Base-by-base conservation (phyloP, 768 basidiomycete species). In the Mrakia hoshinonis region DNA sequence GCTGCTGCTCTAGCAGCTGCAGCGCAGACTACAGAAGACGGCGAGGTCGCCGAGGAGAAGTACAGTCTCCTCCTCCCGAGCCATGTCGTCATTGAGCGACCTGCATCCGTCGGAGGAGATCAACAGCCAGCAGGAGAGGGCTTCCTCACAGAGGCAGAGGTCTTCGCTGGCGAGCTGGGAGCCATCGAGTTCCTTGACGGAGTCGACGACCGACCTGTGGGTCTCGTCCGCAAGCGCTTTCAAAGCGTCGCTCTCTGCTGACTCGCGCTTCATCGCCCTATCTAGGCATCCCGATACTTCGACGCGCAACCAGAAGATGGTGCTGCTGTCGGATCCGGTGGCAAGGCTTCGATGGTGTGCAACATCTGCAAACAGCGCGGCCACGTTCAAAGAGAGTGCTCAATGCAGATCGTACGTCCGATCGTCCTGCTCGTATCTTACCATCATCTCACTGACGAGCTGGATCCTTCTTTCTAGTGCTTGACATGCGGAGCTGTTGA, bases 101-200 rank as follows among this genome's bases (percentile, higher is more conserved):
- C 52, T 3, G 60, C 34, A 11, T 36, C 46, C n/a, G 55, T 34
- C 15, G 61, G 47, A n/a, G 61, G 15, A 15, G 69, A 48, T 12
- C 12, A 7, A 29, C 49, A 52, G 2, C 24, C 5, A 3, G n/a
- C 29, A 10, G 70, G 52, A 3, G 66, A 72, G 26, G 70, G 70
- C 24, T 47, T 49, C 18, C 39, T 72, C 46, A 68, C 72, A 5
- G 72, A 73, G 54, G 72, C 72, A 1, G 67, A 73, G 67, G 72
- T 69, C 6, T 68, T 63, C 24, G 72, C 72, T n/a, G 72, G 67
- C 47, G 72, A 68, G 38, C 67, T 73, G 11, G 62, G 67, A 12
- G 62, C 49, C 24, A 73, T 73, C 26, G 72, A 73, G 52, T 73
- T 73, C 38, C 52, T 73, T 5, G 72, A 73, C 47, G 72, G 72